Percentiles rank a stretch among this genome's conserved stretches.
Conservation (phyloP, 495 filamentous ascomycete genomes). For the Penicillium canescens region DNA sequence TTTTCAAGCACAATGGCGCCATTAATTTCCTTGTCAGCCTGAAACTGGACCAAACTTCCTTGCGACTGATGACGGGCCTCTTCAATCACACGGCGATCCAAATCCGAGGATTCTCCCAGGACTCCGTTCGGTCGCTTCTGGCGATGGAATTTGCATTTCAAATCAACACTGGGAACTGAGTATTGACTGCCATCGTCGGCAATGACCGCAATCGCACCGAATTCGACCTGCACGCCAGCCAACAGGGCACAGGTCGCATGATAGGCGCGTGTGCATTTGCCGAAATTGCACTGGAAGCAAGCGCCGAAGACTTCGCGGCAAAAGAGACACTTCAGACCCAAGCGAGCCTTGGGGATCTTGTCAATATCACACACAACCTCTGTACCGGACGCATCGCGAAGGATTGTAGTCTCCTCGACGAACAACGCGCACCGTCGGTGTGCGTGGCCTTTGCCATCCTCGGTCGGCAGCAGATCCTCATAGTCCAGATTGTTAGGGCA, state of each 20-base stretch:
- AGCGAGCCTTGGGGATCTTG: slow-evolving; percentile 79
- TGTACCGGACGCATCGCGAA: slow-evolving; percentile 61
- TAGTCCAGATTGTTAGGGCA: slow-evolving; percentile 91
- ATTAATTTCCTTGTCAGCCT: slow-evolving; percentile 87
- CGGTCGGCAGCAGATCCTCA: slow-evolving; percentile 81
- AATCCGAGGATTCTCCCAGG: slow-evolving; percentile 66
- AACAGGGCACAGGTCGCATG: slow-evolving; percentile 92
- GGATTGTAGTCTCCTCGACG: slow-evolving; percentile 88
- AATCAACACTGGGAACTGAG: slow-evolving; percentile 82
- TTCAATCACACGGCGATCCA: slow-evolving; percentile 58
- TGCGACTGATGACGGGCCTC: slow-evolving; percentile 66
- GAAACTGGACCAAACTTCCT: slow-evolving; percentile 83
- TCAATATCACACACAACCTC: slow-evolving; percentile 77
- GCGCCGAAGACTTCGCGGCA: slow-evolving; percentile 91
- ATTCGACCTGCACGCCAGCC: slow-evolving; percentile 88
- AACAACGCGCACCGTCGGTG: slow-evolving; percentile 90
- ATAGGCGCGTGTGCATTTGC: slow-evolving; percentile 91
- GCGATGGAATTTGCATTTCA: slow-evolving; percentile 91
- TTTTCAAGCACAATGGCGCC: slow-evolving; percentile 90
- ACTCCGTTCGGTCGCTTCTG: slow-evolving; percentile 75
- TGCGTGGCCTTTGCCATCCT: slow-evolving; percentile 77
- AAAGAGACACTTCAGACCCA: slow-evolving; percentile 91
- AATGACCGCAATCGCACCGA: slow-evolving; percentile 80
- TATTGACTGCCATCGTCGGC: slow-evolving; percentile 91
- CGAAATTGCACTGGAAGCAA: slow-evolving; percentile 95